Percentiles rank a stretch among this genome's conserved stretches.
Evolutionary conservation across 345 rosid species (phyloP).

Genomic region (Corchorus olitorius): DNA sequence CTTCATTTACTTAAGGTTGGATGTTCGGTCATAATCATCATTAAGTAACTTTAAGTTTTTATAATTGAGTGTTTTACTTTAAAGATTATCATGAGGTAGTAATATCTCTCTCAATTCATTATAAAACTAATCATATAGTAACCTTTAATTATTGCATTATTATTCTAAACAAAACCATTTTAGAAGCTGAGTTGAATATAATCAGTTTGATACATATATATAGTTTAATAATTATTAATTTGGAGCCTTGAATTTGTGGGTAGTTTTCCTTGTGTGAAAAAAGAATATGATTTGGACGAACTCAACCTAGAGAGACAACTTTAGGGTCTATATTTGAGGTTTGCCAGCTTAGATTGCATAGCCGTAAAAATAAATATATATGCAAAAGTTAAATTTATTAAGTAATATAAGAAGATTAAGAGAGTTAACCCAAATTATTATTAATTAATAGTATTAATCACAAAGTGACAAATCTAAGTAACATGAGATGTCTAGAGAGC

Average conservation of each 20-base stretch:
- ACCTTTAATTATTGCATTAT: too few relatives aligned
- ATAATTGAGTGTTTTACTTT: too few relatives aligned
- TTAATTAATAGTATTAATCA: slow-evolving; percentile 29
- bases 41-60: too few relatives aligned
- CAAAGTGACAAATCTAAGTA: slow-evolving; percentile 55
- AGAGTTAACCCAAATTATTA: neutral
- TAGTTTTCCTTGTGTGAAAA: neutral
- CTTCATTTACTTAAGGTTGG: too few relatives aligned
- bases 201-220: neutral
- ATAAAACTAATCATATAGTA: too few relatives aligned
- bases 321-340: neutral
- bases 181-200: neutral
- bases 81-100: too few relatives aligned
- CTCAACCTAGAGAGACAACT: neutral
- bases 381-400: neutral
- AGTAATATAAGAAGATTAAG: neutral
- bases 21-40: too few relatives aligned
- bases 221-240: neutral
- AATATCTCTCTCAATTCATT: too few relatives aligned
- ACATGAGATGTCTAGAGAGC: slow-evolving; percentile 56
- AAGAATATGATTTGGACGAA: slow-evolving; percentile 14
- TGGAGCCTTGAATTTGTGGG: neutral
- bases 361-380: neutral
- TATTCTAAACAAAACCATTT: neutral
- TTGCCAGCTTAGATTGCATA: slow-evolving; percentile 14